Evolutionary conservation across 192 early-diverging fungal genomes (phyloP).

Genomic region (Chytriomyces sp.): DNA sequence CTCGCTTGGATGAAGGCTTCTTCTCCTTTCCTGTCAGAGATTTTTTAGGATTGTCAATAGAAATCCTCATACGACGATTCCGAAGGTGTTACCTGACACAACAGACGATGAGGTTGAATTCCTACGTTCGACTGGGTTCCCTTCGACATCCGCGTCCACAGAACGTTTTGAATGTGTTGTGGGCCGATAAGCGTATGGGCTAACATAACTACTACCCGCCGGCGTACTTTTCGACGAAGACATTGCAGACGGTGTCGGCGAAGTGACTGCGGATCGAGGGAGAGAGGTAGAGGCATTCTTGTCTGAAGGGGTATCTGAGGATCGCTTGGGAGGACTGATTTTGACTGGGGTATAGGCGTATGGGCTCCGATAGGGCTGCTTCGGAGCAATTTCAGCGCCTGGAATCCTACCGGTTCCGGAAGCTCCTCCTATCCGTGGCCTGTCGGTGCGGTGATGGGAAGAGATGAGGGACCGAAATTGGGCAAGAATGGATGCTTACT

Average conservation of each 20-base stretch:
- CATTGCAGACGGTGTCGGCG: background rate
- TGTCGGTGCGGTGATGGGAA: background rate
- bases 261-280: background rate
- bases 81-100: background rate
- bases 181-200: constrained; percentile 26
- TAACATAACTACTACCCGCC: background rate
- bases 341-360: constrained; percentile 8
- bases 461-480: background rate
- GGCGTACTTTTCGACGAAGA: background rate
- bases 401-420: background rate
- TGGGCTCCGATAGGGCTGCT: constrained; percentile 16
- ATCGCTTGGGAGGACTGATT: background rate
- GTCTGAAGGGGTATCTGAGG: background rate
- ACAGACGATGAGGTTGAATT: background rate
- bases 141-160: background rate
- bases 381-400: background rate
- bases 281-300: background rate
- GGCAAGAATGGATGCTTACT: background rate
- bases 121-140: background rate
- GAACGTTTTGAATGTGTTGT: background rate
- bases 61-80: too few relatives aligned
- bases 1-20: background rate
- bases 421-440: background rate
- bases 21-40: background rate
- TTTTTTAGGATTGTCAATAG: too few relatives aligned